These are phyloP conservation scores for Chaetomium strumarium DNA, from an alignment of 2,329 filamentous ascomycete species.

Conservation along the genomic window DNA sequence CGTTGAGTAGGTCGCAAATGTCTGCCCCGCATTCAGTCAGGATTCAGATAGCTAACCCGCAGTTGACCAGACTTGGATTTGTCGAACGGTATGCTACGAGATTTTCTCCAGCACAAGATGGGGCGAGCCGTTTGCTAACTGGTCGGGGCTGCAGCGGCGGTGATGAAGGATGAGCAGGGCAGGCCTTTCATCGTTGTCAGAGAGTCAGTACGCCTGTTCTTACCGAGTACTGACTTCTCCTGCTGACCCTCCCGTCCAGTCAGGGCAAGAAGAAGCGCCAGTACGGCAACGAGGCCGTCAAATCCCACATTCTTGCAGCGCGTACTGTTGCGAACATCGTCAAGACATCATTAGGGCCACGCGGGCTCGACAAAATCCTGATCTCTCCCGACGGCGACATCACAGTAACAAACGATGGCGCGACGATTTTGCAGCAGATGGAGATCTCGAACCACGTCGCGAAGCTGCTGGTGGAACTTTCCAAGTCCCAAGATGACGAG, in stretches of 20 bases:
- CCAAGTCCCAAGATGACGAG: constrained; percentile 97
- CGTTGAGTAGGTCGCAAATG: constrained; percentile 47
- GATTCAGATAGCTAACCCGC: constrained; percentile 19
- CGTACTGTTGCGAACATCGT: constrained; percentile 95
- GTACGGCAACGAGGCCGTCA: constrained; percentile 94
- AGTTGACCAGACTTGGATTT: constrained; percentile 64
- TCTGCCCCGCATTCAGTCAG: constrained; percentile 16
- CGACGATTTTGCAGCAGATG: constrained; percentile 97
- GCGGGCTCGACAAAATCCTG: constrained; percentile 96
- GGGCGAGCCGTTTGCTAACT: constrained; percentile 15
- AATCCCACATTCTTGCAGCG: constrained; percentile 95
- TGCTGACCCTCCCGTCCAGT: constrained; percentile 41
- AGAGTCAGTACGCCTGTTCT: constrained; percentile 60
- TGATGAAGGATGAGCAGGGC: constrained; percentile 96
- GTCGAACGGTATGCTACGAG: constrained; percentile 61
- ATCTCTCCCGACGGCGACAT: constrained; percentile 99
- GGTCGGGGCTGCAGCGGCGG: constrained; percentile 43
- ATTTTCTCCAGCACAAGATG: background rate
- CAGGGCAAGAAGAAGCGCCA: constrained; percentile 97
- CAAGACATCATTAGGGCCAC: constrained; percentile 91
- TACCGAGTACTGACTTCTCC: constrained; percentile 4
- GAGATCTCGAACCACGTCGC: constrained; percentile 98
- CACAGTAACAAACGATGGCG: constrained; percentile 97
- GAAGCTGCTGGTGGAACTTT: constrained; percentile 92
- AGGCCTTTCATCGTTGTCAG: constrained; percentile 96